These are phyloP conservation scores for Sanghuangporus baumii DNA, from an alignment of 1,284 basidiomycete species.

Conservation along the genomic window DNA sequence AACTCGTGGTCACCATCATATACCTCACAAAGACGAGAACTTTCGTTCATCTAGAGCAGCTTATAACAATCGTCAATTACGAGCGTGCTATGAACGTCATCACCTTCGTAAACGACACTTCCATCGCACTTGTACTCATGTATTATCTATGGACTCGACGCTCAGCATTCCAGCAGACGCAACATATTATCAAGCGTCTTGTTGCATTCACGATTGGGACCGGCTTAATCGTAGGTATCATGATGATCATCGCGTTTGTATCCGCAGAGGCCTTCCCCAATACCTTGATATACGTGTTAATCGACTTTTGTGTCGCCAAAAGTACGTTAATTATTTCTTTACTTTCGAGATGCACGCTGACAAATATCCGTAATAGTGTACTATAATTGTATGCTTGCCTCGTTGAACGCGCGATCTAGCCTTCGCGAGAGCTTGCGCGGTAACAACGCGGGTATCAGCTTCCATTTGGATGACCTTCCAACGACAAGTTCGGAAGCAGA, in stretches of 20 bases:
- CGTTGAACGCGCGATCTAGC: background rate
- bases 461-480: background rate
- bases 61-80: background rate
- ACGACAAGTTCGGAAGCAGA: background rate
- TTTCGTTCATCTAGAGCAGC: background rate
- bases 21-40: background rate
- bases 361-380: background rate
- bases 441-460: background rate
- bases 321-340: background rate
- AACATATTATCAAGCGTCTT: background rate
- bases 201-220: slow-evolving; percentile 4
- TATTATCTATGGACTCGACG: background rate
- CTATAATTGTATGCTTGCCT: background rate
- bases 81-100: slow-evolving; percentile 2
- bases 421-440: background rate
- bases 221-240: background rate
- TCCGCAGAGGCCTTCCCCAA: background rate
- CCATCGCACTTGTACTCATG: background rate
- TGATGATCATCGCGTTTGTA: slow-evolving; percentile 1
- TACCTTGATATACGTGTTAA: background rate
- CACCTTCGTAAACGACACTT: background rate
- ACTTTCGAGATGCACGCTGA: background rate
- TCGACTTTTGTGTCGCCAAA: slow-evolving; percentile 1
- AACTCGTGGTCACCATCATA: background rate
- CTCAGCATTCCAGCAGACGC: slow-evolving; percentile 6